Evolutionary conservation across 2,329 filamentous ascomycete species (phyloP).

Genomic region (Ophiostoma fasciatum): DNA sequence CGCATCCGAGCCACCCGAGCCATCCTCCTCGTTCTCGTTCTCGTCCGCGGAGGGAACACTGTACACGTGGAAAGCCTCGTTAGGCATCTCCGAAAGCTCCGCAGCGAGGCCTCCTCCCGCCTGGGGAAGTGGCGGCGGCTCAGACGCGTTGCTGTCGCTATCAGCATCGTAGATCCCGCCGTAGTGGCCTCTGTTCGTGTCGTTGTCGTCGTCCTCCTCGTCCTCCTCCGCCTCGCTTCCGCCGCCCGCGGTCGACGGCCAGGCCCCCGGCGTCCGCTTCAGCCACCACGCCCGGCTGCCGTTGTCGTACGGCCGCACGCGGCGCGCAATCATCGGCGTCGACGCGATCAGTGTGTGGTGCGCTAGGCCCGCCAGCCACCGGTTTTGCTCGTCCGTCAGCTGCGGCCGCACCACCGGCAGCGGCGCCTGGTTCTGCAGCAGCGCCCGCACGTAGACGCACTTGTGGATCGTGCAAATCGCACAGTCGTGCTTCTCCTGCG

Average conservation of each 20-base stretch:
- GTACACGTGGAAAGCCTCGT: no score
- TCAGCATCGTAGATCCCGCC: no score
- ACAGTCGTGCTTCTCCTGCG: no score
- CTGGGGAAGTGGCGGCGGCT: no score
- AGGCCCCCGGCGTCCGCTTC: not conserved
- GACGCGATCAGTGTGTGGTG: slow-evolving; percentile 7
- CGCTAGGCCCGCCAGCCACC: slow-evolving; percentile 3
- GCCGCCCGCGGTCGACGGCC: no score
- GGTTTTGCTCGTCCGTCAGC: slow-evolving; percentile 4
- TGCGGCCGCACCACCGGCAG: not conserved
- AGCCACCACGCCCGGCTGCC: not conserved
- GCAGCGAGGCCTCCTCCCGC: no score
- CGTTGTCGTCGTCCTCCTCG: not conserved
- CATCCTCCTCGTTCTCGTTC: no score
- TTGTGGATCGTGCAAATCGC: slow-evolving; percentile 13
- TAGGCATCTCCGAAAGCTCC: no score
- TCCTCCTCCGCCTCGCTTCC: not conserved
- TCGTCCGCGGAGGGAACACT: no score
- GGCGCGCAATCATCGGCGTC: not conserved
- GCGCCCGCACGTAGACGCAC: slow-evolving; percentile 9
- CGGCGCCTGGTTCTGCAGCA: slow-evolving; percentile 1
- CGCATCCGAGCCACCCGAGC: no score
- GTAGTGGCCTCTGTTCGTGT: no score
- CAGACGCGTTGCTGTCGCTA: no score
- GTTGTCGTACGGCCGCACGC: not conserved